These are phyloP conservation scores for Eucalyptus lansdowneana DNA, from an alignment of 345 rosid species.

Conservation along the genomic window DNA sequence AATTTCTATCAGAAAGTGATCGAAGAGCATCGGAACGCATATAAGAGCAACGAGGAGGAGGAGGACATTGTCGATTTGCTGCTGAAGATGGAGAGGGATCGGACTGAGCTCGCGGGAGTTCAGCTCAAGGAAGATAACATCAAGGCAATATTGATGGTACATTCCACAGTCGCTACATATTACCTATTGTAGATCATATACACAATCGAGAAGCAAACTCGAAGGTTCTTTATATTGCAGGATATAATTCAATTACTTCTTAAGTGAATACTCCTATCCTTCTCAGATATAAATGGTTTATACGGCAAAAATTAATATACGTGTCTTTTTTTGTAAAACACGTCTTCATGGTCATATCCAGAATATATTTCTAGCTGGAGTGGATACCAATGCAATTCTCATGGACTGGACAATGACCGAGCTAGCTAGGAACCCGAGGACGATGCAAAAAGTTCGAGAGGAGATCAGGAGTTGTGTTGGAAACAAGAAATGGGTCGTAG, in stretches of 20 bases:
- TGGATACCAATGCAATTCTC: constrained; percentile 1
- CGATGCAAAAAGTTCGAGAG: constrained; percentile 22
- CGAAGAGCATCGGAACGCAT: not conserved
- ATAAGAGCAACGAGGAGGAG: not conserved
- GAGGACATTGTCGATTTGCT: constrained; percentile 9
- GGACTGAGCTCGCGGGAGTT: not conserved
- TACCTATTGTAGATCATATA: not conserved
- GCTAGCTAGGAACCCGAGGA: constrained; percentile 19
- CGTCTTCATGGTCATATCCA: not conserved
- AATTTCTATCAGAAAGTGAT: not conserved
- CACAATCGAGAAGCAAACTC: not conserved
- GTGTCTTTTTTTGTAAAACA: not conserved
- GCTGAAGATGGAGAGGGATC: not conserved
- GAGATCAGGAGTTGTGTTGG: constrained; percentile 21
- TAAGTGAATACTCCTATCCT: not conserved
- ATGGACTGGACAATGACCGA: constrained; percentile 40
- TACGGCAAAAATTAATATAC: not conserved
- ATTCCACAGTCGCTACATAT: not conserved
- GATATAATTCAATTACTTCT: not conserved
- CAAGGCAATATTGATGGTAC: constrained; percentile 1
- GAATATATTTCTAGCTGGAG: constrained; percentile 27
- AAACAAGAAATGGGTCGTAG: constrained; percentile 7
- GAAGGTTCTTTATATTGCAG: not conserved
- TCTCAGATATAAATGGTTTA: not conserved
- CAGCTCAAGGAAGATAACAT: not conserved